These are phyloP conservation scores for Solanum sitiens DNA, from an alignment of 257 asterid genomes.

Conservation along the genomic window DNA sequence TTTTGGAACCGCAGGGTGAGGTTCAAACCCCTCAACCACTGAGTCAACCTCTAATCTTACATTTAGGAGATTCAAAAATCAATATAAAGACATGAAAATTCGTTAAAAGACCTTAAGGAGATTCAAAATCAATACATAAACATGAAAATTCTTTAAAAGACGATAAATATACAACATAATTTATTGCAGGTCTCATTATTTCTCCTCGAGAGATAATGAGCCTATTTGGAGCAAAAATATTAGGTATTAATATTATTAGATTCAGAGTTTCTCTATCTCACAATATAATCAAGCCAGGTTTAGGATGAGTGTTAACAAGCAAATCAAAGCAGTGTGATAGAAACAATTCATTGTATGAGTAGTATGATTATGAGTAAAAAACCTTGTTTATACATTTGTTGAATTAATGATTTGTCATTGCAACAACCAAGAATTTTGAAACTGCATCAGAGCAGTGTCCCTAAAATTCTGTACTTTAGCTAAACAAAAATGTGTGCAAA, in stretches of 20 bases:
- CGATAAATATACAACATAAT: too few species aligned
- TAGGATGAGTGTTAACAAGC: not conserved
- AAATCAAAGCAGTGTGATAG: not conserved
- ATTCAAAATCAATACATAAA: too few species aligned
- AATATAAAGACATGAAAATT: too few species aligned
- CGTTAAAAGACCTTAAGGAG: too few species aligned
- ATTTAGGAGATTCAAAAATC: too few species aligned
- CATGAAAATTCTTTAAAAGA: too few species aligned
- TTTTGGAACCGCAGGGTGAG: too few species aligned
- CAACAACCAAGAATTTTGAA: constrained; percentile 50
- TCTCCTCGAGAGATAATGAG: too few species aligned
- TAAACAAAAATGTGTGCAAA: constrained; percentile 69
- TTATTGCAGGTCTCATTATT: too few species aligned
- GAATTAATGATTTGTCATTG: not conserved
- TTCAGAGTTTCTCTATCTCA: not conserved
- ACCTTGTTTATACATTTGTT: not conserved
- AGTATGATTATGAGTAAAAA: not conserved
- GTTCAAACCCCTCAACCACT: too few species aligned
- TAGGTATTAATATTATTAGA: not conserved
- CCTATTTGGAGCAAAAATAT: too few species aligned
- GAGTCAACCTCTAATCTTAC: too few species aligned
- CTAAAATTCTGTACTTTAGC: constrained; percentile 46
- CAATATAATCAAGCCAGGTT: not conserved
- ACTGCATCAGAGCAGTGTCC: constrained; percentile 44
- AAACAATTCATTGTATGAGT: not conserved